Base-by-base conservation (phyloP, 306 rosid species). In the Pterocarpus macrocarpus region DNA sequence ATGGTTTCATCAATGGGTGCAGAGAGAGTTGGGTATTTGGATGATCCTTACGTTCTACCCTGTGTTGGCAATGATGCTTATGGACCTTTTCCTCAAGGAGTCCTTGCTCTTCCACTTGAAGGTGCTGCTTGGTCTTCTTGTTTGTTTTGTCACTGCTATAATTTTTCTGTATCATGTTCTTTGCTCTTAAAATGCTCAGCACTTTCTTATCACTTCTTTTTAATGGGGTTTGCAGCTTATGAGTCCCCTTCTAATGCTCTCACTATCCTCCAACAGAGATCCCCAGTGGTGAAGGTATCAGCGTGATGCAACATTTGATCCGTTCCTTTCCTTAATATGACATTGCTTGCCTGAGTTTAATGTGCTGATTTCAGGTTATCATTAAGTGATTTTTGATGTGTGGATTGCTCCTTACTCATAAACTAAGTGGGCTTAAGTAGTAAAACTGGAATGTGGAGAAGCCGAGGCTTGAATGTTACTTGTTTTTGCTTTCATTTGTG, bases 41-140 rank as follows among this genome's bases (percentile, higher is more conserved):
- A 95, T 34, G 87, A 81, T 82, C 95, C 97, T 47, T 82, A 65
- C 63, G 91, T 93, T 87, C 91, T 93, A 14, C 97, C 99, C 0
- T 95, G 99, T 73, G 90, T 95, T 71, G 99, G 99, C 15, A 95
- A 95, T 73, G 95, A 91, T 80, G 99, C 98, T 55, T 95, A 90
- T 82, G 97, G 89, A 71, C 91, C 94, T 52, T 15, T 85, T 77
- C 97, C 99, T 35, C 89, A 84, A 32, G 97, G 99, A 55, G 87
- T 89, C 33, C 93, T 95, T 36, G 93, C 96, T 68, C 95, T 95
- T 72, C 93, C 96, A 82, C 94, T 93, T 56, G 97, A 93, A 95
- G 98, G 99, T 95, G 45, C 55, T 81, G 15, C 49, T 67, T 65
- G n/a, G 53, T 39, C 69, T 64, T 45, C n/a, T 67, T 63, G 0